Conservation (phyloP, 78 protist species). For the Dictyostelium capitatum region DNA sequence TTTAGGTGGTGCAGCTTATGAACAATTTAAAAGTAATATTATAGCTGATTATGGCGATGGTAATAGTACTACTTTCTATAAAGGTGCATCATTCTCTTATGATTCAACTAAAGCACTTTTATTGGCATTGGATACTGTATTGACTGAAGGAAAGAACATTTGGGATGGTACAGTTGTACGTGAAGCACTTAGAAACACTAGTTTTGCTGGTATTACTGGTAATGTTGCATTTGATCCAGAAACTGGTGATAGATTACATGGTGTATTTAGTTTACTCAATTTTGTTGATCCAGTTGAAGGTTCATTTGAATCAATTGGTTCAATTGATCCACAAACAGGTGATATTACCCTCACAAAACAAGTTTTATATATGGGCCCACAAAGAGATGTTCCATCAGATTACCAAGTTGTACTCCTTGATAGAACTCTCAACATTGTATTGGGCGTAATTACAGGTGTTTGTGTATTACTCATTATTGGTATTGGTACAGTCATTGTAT, state of each 20-base stretch:
- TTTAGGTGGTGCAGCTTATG: neutral
- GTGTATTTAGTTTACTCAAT: constrained; percentile 29
- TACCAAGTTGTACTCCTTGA: neutral
- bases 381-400: constrained; percentile 34
- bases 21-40: neutral
- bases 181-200: neutral
- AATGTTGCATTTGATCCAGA: neutral
- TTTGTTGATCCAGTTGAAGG: constrained; percentile 19
- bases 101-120: constrained; percentile 28
- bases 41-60: neutral
- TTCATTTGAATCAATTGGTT: constrained; percentile 6
- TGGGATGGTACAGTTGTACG: neutral
- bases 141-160: neutral
- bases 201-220: constrained; percentile 38
- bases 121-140: neutral
- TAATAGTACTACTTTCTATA: neutral
- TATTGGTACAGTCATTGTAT: constrained; percentile 22
- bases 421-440: constrained; percentile 19
- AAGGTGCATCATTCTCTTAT: constrained; percentile 59
- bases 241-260: constrained; percentile 58
- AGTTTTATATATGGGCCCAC: constrained; percentile 30
- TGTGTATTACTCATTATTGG: constrained; percentile 29
- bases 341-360: neutral
- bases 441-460: constrained; percentile 69
- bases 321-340: neutral